Evolutionary conservation across 345 rosid genomes (phyloP), one percentile per base, ranked within the genome.

Genomic region (Streptanthus diversifolius): DNA sequence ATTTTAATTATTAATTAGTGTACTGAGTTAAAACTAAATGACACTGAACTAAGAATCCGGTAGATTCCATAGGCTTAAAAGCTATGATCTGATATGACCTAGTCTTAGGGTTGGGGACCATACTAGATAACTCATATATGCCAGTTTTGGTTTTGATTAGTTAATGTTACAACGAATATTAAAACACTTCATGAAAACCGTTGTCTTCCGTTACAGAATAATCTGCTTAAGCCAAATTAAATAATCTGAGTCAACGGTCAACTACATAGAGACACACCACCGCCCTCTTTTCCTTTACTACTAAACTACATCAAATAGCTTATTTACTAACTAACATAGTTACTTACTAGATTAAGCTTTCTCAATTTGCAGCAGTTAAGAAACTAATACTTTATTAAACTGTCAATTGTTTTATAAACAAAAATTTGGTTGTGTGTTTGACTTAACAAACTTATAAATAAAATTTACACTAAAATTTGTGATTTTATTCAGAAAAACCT

Each of bases 231-330:
- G 63, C 47, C 39, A 77, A 13, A 13, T 14, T 32, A 10, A 40
- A 33, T 32, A 47, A 47, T 22, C 14, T 12, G 40, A 74, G 81
- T 85, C 86, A 83, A 72, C 57, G 81, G 86, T 83, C 85, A 81
- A 85, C 63, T 14, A 39, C n/a, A 27, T 24, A 12, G 27, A 67
- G 52, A 63, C 71, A 61, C 53, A 76, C 53, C 70, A 69, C 75
- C 75, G 59, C 44, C 60, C 44, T 27, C 2, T 22, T 24, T 33
- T 30, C 14, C 9, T 25, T n/a, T n/a, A n/a, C n/a, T n/a, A 54
- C 39, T 14, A 30, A 30, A 10, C 29, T 22, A 40, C 14, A 13
- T 4, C 8, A 33, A 22, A 15, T 59, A 48, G 41, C 35, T 53
- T 53, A 19, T 53, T 53, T 27, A 29, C 59, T n/a, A 54, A 54